Evolutionary conservation across 805 yeast genomes (phyloP), one percentile per base, ranked within the genome.

Genomic region (Tetrapisispora iriomotensis): DNA sequence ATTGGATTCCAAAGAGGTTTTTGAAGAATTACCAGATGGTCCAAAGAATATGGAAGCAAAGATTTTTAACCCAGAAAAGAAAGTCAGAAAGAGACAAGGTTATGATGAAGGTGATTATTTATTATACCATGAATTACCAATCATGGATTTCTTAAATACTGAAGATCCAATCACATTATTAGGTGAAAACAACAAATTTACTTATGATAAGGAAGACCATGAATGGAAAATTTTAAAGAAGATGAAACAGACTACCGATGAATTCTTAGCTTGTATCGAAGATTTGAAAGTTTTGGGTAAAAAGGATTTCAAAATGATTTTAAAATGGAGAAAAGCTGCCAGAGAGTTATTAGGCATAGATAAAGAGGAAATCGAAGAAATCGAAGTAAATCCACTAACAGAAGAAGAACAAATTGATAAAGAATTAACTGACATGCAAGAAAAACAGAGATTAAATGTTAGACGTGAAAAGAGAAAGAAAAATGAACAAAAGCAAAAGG

Each of bases 281-380:
- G 99, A 92, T 72, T 72, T 92, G 58, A 86, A 85, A 60, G 96
- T 90, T 6, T 70, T 92, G 40, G 98, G 98, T 50, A 86, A 77
- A 61, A 90, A 87, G 54, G 99, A 92, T 61, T 92, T 92, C 67
- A 80, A 90, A 53, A 64, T 69, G 58, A 72, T 92, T 38, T 67
- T 92, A 44, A 83, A 76, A 61, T 92, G 96, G 85, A 79, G 99
- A 65, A 76, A 80, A 49, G 78, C 79, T 38, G 90, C 95, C 1
- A 75, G 98, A 55, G 83, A 75, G 23, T 61, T 78, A 21, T 66
- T 92, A 30, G 94, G 83, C 9, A 60, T 88, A 8, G 79, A 75
- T 39, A 58, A 61, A 25, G 81, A 67, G 5, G 69, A 67, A 26
- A 64, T 60, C 26, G 62, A 67, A 6, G 67, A 60, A n/a, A 69